Base-by-base conservation (phyloP, 805 yeast species). In the Yarrowia sp. region DNA sequence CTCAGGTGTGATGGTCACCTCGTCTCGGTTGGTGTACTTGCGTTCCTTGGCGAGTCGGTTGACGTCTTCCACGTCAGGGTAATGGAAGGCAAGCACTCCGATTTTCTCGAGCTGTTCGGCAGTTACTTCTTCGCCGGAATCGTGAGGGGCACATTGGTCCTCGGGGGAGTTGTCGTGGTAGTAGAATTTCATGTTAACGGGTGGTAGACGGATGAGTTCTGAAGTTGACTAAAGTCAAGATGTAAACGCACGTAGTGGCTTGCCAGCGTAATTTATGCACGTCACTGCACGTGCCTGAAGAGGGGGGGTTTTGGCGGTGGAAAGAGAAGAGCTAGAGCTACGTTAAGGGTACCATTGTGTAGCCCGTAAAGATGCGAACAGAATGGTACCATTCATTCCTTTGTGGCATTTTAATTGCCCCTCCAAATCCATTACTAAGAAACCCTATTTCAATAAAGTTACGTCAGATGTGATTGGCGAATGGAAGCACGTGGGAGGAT, bases 1-100 rank as follows among this genome's bases (percentile, higher is more conserved):
- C 3, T 79, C 84, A 38, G 86, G 83, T 38, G 87, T 84, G 66
- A 93, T 83, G 52, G 79, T 80, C 36, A 94, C 86, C 55, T 80
- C 82, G 77, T 94, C 99, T 71, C 96, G 81, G 79, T 92, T 92
- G 77, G 86, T 88, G 81, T 95, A 94, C 38, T 83, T 76, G 70
- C 98, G 84, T 72, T 89, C 84, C 10, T 72, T 69, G 11, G 98
- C 97, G 32, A 95, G 74, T 14, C 73, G 76, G 73, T 92, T 84
- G 50, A 94, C 92, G 2, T 84, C 85, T 2, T 79, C 81, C 41
- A 80, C 77, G 0, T 83, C 78, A 22, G 82, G 81, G 43, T 87
- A 80, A 61, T 85, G 79, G 72, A 79, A 82, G 77, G 90, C 89
- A 35, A 87, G 76, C 4, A 92, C 96, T 0, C 97, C 97, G 16